Base-by-base conservation (phyloP, 176 grass and related monocot genomes). In the Oryza officinalis region DNA sequence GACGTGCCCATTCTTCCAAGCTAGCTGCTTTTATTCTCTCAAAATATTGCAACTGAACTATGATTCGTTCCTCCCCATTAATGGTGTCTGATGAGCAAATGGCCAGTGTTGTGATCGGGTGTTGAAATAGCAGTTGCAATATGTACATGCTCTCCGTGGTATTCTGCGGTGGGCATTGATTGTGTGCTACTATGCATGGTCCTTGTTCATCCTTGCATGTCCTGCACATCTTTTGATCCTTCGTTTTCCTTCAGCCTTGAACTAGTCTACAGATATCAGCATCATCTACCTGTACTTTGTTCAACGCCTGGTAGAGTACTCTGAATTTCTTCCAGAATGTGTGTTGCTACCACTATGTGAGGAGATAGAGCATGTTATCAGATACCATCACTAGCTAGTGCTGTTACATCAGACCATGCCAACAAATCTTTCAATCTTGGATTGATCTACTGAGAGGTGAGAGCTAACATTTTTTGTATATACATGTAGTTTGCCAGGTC, bases 81-180 rank as follows among this genome's bases (percentile, higher is more conserved):
- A 79, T 72, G 52, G 0, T 33, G 78, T 20, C 45, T 44, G 44
- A 74, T 50, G 69, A 67, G n/a, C 69, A 54, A 66, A 22, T 67
- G 69, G 68, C 26, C 66, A 22, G 13, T 59, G 3, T 30, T n/a
- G 35, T 63, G 66, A 78, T 27, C 75, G 22, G 67, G n/a, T 10
- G 83, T 44, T 60, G 23, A 49, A 31, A 79, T 50, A 38, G 71
- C 75, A 37, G 81, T 40, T n/a, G 49, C 17, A 35, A 31, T 57
- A 57, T 57, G 20, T 57, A 57, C 52, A 3, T n/a, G 52, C 20
- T 57, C 18, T 57, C 50, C 77, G 45, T 68, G 67, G 80, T 45
- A 37, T 63, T 44, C 63, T n/a, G 74, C 74, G 80, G 68, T 69
- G 69, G 79, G 69, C 80, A 79, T 90, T 83, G 68, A 87, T 86